These are phyloP conservation scores for Emmonsiellopsis sp. DNA, from an alignment of 2,329 filamentous ascomycete species.

Conservation along the genomic window DNA sequence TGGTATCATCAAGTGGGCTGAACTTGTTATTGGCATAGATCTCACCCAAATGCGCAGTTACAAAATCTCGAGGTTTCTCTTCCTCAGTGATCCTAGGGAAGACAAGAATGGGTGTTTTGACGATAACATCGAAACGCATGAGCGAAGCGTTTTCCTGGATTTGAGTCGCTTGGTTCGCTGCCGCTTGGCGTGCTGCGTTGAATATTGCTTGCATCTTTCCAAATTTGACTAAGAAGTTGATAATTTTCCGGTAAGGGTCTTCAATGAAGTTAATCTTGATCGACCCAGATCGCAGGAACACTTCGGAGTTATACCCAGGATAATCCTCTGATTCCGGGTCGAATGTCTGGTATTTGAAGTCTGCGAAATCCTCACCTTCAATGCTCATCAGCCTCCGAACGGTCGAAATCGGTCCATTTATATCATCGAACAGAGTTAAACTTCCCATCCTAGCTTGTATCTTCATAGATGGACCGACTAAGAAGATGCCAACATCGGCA, in stretches of 20 bases:
- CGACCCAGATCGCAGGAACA: constrained; percentile 83
- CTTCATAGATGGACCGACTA: constrained; percentile 77
- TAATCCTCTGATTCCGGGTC: constrained; percentile 67
- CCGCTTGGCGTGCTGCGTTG: constrained; percentile 90
- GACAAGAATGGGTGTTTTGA: constrained; percentile 92
- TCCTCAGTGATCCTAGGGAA: constrained; percentile 73
- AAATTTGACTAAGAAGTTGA: constrained; percentile 96
- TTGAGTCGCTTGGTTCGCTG: constrained; percentile 85
- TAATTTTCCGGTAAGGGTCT: constrained; percentile 95
- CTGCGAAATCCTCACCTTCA: constrained; percentile 86
- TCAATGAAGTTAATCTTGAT: constrained; percentile 96
- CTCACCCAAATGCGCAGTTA: constrained; percentile 91
- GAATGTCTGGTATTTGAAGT: constrained; percentile 96
- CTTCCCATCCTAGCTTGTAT: constrained; percentile 81
- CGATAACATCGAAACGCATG: constrained; percentile 85
- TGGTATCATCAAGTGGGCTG: constrained; percentile 67
- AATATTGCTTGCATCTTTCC: constrained; percentile 99
- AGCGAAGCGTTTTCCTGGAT: constrained; percentile 83
- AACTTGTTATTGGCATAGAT: constrained; percentile 97
- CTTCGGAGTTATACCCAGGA: constrained; percentile 87
- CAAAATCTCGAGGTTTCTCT: constrained; percentile 63
- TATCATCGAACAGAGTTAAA: constrained; percentile 80
- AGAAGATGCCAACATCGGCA: constrained; percentile 81
- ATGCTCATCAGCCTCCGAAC: constrained; percentile 86
- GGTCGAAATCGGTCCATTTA: constrained; percentile 75